phyloP scores from a whole-genome alignment of 2,329 filamentous ascomycete species.

The Dactylonectria estremocensis region DNA sequence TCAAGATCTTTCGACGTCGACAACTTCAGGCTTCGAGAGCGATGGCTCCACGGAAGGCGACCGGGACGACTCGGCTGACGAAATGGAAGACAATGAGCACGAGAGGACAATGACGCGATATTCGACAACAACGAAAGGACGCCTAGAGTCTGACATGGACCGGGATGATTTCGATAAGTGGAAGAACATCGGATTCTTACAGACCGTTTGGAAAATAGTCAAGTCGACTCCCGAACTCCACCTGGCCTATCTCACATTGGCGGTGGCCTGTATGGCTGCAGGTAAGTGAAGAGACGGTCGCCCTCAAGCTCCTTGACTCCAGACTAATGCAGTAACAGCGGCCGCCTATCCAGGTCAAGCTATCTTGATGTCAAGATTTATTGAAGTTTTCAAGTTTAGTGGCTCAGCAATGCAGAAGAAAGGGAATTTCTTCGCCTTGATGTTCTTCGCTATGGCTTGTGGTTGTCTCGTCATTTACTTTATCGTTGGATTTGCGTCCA shows the following conservation, averaged over 20 bases:
- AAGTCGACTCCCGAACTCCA: slow-evolving; percentile 6
- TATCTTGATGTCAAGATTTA: slow-evolving; percentile 58
- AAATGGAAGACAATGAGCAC: slow-evolving; percentile 12
- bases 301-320: slow-evolving; percentile 53
- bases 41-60: slow-evolving; percentile 44
- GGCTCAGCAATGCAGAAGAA: slow-evolving; percentile 51
- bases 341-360: slow-evolving; percentile 61
- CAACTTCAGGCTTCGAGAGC: not conserved
- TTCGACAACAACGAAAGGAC: slow-evolving; percentile 9
- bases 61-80: slow-evolving; percentile 40
- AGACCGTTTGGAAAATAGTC: slow-evolving; percentile 5
- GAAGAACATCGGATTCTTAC: not conserved
- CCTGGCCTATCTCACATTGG: not conserved
- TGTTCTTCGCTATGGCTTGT: slow-evolving; percentile 67
- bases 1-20: slow-evolving; percentile 37
- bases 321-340: slow-evolving; percentile 50
- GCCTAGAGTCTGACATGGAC: slow-evolving; percentile 3
- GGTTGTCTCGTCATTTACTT: slow-evolving; percentile 56
- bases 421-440: slow-evolving; percentile 68
- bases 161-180: slow-evolving; percentile 7
- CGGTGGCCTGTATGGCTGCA: slow-evolving; percentile 2
- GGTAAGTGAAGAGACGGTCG: slow-evolving; percentile 50
- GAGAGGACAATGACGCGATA: slow-evolving; percentile 3
- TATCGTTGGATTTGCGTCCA: no score
- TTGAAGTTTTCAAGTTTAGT: slow-evolving; percentile 57